Base-by-base conservation (phyloP, 2,329 filamentous ascomycete genomes). In the Pyrenophora tritici-repentis region DNA sequence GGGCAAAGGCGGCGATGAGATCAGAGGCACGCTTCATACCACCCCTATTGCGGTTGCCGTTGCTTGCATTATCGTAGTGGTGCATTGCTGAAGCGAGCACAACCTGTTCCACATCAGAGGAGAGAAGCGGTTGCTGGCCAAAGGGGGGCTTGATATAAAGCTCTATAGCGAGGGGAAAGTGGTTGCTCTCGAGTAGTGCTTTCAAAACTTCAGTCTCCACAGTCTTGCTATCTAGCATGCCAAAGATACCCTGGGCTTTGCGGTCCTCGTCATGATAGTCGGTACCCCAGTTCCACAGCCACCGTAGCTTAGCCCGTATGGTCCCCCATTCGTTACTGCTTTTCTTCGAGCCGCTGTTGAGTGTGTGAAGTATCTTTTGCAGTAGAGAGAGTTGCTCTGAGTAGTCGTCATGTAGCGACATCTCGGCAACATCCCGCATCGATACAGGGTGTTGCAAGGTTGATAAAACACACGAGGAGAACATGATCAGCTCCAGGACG, bases 51-150 rank as follows among this genome's bases (percentile, higher is more conserved):
- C 84, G 84, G 62, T 93, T 91, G 0, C 88, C 88, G 63, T 94
- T 94, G 17, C 87, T 89, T 3, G 90, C 89, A 66, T 90, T 90
- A 65, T 94, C 90, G 66, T 91, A 94, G 3, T 87, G 83, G 46
- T 83, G 79, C 76, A 91, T 81, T 1, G 87, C 86, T 39, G 85
- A 79, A 1, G 78, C 78, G 35, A 89, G 75, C 7, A 91, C 77
- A 1, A 84, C 83, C 4, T 84, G 79, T 63, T 85, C 82, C 1
- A 90, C 73, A 6, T 79, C 69, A 3, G 79, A 71, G 2, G 68
- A 63, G 2, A 79, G 64, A 3, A 90, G 75, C 4, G 81, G 80
- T 3, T 69, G 72, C 14, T 83, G 76, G 2, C 74, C 66, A 0
- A 78, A 74, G 20, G 81, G 77, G 60, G 86, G 81, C 43, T 86